phyloP scores from a whole-genome alignment of 2,329 filamentous ascomycete genomes.

The Blastomyces gilchristii region DNA sequence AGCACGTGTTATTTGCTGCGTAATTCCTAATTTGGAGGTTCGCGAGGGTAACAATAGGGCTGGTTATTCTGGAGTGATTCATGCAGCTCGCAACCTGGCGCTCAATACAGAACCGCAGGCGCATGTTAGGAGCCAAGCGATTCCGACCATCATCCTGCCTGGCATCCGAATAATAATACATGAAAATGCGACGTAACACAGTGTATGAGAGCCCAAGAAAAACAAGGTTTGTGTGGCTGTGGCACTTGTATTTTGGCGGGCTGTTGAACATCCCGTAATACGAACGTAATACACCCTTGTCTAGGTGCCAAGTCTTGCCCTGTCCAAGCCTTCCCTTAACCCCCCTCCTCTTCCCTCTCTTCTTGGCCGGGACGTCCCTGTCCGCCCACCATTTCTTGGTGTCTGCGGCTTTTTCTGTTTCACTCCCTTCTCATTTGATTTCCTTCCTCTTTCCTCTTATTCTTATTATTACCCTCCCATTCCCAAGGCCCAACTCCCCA shows the following conservation, averaged over 20 bases:
- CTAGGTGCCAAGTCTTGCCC: not conserved
- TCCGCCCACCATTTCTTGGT: constrained; percentile 11
- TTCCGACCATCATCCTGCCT: not conserved
- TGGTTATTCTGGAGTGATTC: not conserved
- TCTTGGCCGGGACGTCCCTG: constrained; percentile 14
- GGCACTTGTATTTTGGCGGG: not conserved
- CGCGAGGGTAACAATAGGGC: not conserved
- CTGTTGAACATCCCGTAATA: not conserved
- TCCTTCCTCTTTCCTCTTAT: not conserved
- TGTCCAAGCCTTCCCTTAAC: not conserved
- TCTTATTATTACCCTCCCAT: not conserved
- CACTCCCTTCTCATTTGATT: constrained; percentile 2
- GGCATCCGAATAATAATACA: not conserved
- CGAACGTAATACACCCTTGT: not conserved
- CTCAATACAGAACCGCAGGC: not conserved
- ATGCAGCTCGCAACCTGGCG: too few relatives aligned
- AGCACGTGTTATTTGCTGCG: too few relatives aligned
- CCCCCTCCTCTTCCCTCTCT: not conserved
- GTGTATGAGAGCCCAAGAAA: not conserved
- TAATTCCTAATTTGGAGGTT: too few relatives aligned
- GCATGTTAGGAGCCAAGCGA: not conserved
- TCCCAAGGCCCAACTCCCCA: not conserved
- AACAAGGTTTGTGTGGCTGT: not conserved
- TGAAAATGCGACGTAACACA: not conserved
- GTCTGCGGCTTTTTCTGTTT: constrained; percentile 8